Conservation (phyloP, 1,284 basidiomycete species). For the Naganishia sp. region DNA sequence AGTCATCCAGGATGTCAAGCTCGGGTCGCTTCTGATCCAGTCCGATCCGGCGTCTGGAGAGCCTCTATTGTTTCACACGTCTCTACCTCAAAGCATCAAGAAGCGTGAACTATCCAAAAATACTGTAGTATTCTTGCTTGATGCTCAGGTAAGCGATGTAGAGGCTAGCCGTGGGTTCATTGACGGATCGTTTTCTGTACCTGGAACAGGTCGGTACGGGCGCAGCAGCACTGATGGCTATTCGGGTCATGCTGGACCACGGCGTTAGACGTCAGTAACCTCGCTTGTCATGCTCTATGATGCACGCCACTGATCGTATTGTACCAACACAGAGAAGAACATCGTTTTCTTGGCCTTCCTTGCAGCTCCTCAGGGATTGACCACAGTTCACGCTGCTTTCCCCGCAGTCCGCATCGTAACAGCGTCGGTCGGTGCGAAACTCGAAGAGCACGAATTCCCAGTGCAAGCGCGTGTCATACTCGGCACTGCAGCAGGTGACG, state of each 20-base stretch:
- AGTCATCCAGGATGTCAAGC: conserved; percentile 80
- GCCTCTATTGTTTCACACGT: conserved; percentile 78
- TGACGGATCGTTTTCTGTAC: background rate
- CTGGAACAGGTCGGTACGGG: conserved; percentile 81
- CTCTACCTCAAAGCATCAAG: conserved; percentile 73
- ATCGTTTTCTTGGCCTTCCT: conserved; percentile 87
- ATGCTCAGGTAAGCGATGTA: conserved; percentile 70
- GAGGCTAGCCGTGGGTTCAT: background rate
- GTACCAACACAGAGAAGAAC: conserved; percentile 76
- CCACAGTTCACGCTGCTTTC: conserved; percentile 77
- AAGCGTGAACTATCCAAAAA: conserved; percentile 64
- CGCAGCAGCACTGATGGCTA: conserved; percentile 88
- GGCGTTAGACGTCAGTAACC: conserved; percentile 63
- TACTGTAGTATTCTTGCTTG: conserved; percentile 85
- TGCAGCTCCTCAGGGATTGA: conserved; percentile 76
- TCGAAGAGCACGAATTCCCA: conserved; percentile 48
- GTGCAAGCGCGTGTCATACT: conserved; percentile 36
- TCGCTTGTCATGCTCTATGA: background rate
- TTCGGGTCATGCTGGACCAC: conserved; percentile 92
- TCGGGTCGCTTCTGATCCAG: conserved; percentile 89
- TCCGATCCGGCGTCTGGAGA: conserved; percentile 82
- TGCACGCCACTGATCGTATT: conserved; percentile 43
- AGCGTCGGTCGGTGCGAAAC: conserved; percentile 67
- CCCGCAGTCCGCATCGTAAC: conserved; percentile 78
- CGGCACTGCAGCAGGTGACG: conserved; percentile 48